These are phyloP conservation scores for Russula earlei DNA, from an alignment of 768 basidiomycete species.

Conservation along the genomic window DNA sequence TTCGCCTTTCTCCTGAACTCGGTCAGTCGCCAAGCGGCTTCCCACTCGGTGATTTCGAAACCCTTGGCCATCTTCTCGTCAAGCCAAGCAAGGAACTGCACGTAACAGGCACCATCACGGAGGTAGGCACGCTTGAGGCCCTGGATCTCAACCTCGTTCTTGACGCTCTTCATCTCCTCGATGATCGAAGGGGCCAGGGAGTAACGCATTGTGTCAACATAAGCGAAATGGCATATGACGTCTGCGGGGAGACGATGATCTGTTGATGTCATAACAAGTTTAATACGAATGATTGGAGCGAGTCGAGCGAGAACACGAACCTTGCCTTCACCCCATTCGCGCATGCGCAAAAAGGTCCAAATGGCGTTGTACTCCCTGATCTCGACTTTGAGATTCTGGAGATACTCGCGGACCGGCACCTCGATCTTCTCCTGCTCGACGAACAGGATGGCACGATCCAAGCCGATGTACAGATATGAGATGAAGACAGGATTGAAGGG, in stretches of 20 bases:
- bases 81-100: slow-evolving; percentile 85
- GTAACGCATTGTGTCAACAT: slow-evolving; percentile 80
- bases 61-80: slow-evolving; percentile 69
- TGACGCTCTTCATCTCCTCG: slow-evolving; percentile 74
- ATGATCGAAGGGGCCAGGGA: slow-evolving; percentile 62
- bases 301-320: slow-evolving; percentile 26
- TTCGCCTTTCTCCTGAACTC: slow-evolving; percentile 64
- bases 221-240: slow-evolving; percentile 74
- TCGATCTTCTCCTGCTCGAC: slow-evolving; percentile 60
- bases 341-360: slow-evolving; percentile 66
- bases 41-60: slow-evolving; percentile 84
- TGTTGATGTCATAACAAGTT: slow-evolving; percentile 20
- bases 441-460: slow-evolving; percentile 60
- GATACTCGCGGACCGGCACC: slow-evolving; percentile 46
- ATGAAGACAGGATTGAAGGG: slow-evolving; percentile 91
- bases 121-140: slow-evolving; percentile 80
- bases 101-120: slow-evolving; percentile 81
- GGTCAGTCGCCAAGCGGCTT: slow-evolving; percentile 76
- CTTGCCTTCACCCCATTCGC: slow-evolving; percentile 76
- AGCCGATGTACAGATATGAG: slow-evolving; percentile 69
- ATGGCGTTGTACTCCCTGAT: slow-evolving; percentile 64
- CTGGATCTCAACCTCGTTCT: slow-evolving; percentile 79
- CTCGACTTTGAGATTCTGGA: slow-evolving; percentile 47
- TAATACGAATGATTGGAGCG: not conserved
- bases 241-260: slow-evolving; percentile 63